A percentile compares a stretch with the other conserved stretches of the same genome.
phyloP scores from a whole-genome alignment of 768 basidiomycete species.

The Amanita inopinata region DNA sequence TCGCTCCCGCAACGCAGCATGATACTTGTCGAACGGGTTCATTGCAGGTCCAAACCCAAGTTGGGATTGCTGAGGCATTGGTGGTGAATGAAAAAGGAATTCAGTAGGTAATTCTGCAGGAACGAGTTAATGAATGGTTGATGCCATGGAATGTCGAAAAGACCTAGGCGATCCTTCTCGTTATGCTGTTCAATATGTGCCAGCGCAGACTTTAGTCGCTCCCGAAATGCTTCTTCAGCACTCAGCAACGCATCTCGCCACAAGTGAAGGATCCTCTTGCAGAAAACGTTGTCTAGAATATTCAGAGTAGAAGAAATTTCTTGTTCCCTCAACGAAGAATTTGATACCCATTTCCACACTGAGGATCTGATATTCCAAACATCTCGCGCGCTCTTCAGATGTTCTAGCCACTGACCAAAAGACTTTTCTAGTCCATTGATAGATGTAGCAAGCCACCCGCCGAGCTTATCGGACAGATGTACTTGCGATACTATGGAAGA shows the following conservation, averaged over 20 bases:
- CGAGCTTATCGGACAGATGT: conserved; percentile 36
- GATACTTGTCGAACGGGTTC: conserved; percentile 52
- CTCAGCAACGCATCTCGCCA: conserved; percentile 43
- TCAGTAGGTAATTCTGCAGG: background rate
- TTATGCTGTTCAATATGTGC: conserved; percentile 20
- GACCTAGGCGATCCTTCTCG: conserved; percentile 21
- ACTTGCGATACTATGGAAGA: conserved; percentile 39
- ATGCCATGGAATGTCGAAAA: background rate
- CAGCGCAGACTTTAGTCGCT: conserved; percentile 31
- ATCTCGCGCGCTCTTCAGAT: conserved; percentile 49
- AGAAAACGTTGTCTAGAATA: conserved; percentile 45
- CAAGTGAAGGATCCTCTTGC: conserved; percentile 43
- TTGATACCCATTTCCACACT: conserved; percentile 35
- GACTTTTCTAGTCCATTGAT: conserved; percentile 33
- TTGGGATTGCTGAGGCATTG: conserved; percentile 36
- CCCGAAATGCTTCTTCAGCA: conserved; percentile 37
- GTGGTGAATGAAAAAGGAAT: conserved; percentile 40
- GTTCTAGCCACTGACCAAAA: conserved; percentile 46
- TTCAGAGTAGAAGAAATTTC: conserved; percentile 37
- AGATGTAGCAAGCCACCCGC: conserved; percentile 57
- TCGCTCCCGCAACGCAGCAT: conserved; percentile 47
- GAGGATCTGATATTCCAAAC: conserved; percentile 63
- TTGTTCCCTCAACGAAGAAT: conserved; percentile 31
- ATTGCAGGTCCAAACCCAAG: conserved; percentile 26
- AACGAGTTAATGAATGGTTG: background rate